These are phyloP conservation scores for Syzygium aqueum DNA, from an alignment of 345 rosid genomes.

Conservation along the genomic window DNA sequence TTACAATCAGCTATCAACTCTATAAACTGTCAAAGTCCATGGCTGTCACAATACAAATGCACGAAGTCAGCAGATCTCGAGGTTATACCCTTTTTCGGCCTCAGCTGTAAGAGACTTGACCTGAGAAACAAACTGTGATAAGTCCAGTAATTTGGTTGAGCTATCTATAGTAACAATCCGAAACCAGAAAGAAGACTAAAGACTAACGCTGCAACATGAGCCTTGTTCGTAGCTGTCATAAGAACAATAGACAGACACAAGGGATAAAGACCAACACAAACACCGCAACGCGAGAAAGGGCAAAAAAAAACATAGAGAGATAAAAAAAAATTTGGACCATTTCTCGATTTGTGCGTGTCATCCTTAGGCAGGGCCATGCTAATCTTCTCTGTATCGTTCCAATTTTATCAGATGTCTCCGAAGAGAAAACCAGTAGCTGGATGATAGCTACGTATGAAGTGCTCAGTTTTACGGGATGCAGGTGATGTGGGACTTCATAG, in stretches of 20 bases:
- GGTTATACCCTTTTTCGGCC: not conserved
- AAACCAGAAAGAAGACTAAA: not conserved
- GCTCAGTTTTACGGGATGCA: not conserved
- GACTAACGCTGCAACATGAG: too few relatives aligned
- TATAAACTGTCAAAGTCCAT: not conserved
- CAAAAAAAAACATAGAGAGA: not conserved
- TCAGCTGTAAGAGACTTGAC: not conserved
- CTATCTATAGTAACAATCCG: not conserved
- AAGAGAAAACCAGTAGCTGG: accelerated
- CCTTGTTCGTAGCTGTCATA: too few relatives aligned
- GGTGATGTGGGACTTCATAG: not conserved
- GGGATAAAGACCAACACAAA: not conserved
- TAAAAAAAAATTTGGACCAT: not conserved
- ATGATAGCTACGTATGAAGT: not conserved
- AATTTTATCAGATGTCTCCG: not conserved
- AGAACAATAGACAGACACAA: not conserved
- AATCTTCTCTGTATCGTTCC: not conserved
- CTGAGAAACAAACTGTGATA: not conserved
- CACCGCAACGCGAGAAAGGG: not conserved
- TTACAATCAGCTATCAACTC: not conserved
- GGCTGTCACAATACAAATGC: not conserved
- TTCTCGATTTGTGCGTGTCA: not conserved
- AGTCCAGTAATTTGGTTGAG: not conserved
- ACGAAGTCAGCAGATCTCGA: not conserved
- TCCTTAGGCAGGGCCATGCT: not conserved